Evolutionary conservation across 2,329 filamentous ascomycete genomes (phyloP), one percentile per base, ranked within the genome.

Genomic region (Colletotrichum siamense): DNA sequence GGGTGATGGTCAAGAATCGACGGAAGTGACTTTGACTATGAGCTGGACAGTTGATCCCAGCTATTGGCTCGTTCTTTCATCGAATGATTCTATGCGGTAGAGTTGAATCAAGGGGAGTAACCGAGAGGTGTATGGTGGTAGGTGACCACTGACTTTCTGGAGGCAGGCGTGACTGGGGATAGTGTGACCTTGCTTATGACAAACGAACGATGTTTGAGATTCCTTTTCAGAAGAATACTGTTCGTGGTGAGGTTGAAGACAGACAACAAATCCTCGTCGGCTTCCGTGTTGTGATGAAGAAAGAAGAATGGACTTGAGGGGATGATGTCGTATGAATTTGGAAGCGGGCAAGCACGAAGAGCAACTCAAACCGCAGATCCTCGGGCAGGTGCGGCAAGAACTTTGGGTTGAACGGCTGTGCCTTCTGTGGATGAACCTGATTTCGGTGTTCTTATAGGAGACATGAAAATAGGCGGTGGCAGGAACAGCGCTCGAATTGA

Each of bases 1-100:
- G 10, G 9, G 5, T 12, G 18, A 49, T 6, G 3, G 12, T 49
- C 18, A 3, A n/a, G 9, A 49, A 5, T n/a, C 6, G 18, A 12
- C 6, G 39, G 10, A 49, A n/a, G 1, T n/a, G 5, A 12, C 18
- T n/a, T n/a, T 10, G 2, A 12, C 5, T 22, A 10, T 12, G 9
- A 10, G 9, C 18, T 12, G 6, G 1, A 12, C 3, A 4, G 18
- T n/a, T 6, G 10, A n/a, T n/a, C 2, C 2, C 2, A 3, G 6
- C 6, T 34, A 2, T 34, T 6, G 32, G 32, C 6, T 34, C 6
- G 2, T 15, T 34, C 32, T 1, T 34, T 34, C 13, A 15, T 34
- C 32, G 32, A 15, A 34, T 15, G 12, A 34, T 1, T 34, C 32
- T 34, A 6, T 3, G 12, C 13, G 1, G 6, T 34, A 34, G 32